These are phyloP conservation scores for Sporothrix sp. DNA, from an alignment of 2,329 filamentous ascomycete genomes.

Conservation along the genomic window DNA sequence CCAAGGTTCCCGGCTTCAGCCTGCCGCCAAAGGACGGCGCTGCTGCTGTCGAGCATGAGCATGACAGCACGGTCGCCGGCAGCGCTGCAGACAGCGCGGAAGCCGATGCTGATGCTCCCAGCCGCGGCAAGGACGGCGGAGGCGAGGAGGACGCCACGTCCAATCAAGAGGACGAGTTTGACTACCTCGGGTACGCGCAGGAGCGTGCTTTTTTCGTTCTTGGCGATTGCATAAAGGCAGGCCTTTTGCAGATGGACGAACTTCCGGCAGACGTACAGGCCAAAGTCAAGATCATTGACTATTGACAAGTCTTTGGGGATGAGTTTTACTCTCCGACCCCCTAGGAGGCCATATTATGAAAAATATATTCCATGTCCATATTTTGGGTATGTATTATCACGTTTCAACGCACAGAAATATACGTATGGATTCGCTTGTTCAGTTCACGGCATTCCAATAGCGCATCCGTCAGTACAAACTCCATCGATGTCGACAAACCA, in stretches of 20 bases:
- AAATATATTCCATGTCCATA: no score
- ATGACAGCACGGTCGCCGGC: slow-evolving; percentile 21
- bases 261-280: slow-evolving; percentile 57
- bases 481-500: no score
- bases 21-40: slow-evolving; percentile 35
- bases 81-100: slow-evolving; percentile 18
- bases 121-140: no score
- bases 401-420: neutral
- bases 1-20: slow-evolving; percentile 58
- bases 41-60: slow-evolving; percentile 15
- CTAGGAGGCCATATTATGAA: no score
- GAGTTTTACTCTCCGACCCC: no score
- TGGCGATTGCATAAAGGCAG: slow-evolving; percentile 75
- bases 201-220: slow-evolving; percentile 89
- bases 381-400: no score
- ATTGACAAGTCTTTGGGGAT: neutral
- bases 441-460: neutral
- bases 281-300: slow-evolving; percentile 61
- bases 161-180: slow-evolving; percentile 63
- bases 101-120: slow-evolving; percentile 5
- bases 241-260: slow-evolving; percentile 65
- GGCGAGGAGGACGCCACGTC: no score
- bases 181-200: slow-evolving; percentile 86
- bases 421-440: neutral
- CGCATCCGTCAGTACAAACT: no score